Evolutionary conservation across 768 basidiomycete species (phyloP).

Genomic region (Termitomyces sp.): DNA sequence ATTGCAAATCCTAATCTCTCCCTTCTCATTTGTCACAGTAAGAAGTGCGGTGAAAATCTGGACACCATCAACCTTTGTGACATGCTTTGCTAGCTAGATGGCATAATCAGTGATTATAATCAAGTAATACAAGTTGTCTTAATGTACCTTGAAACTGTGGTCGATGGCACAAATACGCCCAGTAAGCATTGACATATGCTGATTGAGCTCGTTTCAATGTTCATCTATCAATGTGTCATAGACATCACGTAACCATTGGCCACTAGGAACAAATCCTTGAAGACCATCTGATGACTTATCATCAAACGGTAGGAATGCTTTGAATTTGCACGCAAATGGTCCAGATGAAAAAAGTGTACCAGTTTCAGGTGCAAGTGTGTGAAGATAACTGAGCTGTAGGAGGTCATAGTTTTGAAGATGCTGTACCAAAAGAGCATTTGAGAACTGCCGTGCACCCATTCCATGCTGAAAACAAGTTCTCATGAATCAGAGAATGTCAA

Average conservation of each 20-base stretch:
- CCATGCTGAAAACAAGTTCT: neutral
- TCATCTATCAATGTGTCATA: constrained; percentile 20
- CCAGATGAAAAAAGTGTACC: neutral
- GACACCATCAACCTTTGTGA: too few relatives aligned
- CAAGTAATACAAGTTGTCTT: too few relatives aligned
- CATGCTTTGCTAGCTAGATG: too few relatives aligned
- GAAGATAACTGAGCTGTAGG: constrained; percentile 7
- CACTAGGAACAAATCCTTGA: constrained; percentile 17
- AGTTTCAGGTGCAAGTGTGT: neutral
- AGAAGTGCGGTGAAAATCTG: neutral
- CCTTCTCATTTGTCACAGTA: constrained; percentile 18
- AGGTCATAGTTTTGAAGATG: neutral
- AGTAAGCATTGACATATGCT: constrained; percentile 19
- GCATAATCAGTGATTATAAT: too few relatives aligned
- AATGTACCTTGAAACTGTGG: constrained; percentile 11
- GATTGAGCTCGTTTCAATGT: constrained; percentile 15
- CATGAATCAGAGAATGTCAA: neutral
- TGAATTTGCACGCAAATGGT: neutral
- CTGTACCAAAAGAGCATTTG: neutral
- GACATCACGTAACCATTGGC: constrained; percentile 15
- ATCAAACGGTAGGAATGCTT: neutral
- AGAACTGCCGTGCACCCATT: neutral
- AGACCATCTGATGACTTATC: constrained; percentile 9
- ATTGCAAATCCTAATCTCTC: constrained; percentile 16
- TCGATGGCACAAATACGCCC: neutral